phyloP scores from a whole-genome alignment of 2,329 filamentous ascomycete genomes.

The Dactylellina leptospora region DNA sequence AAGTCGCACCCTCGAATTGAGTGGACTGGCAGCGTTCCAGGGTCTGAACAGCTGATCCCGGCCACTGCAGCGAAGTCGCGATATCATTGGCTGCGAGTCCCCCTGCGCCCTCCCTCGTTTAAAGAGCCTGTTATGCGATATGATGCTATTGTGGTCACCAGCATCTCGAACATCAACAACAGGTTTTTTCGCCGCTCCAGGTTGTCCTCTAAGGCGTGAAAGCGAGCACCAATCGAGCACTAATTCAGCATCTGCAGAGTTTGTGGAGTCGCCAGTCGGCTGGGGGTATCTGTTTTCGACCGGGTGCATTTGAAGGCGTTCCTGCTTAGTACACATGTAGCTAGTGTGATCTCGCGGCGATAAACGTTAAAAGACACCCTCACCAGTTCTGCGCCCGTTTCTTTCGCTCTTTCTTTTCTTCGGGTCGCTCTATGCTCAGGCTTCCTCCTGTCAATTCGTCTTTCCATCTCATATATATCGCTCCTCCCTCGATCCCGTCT shows the following conservation, averaged over 20 bases:
- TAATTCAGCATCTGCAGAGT: slow-evolving; percentile 45
- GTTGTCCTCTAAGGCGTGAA: slow-evolving; percentile 26
- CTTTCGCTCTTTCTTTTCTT: slow-evolving; percentile 23
- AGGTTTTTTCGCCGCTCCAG: slow-evolving; percentile 21
- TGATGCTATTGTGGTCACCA: slow-evolving; percentile 50
- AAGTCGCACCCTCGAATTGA: slow-evolving; percentile 45
- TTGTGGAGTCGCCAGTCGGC: slow-evolving; percentile 52
- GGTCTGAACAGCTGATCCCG: slow-evolving; percentile 7
- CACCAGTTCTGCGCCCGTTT: slow-evolving; percentile 18
- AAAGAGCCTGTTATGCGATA: slow-evolving; percentile 49
- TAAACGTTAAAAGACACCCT: slow-evolving; percentile 43
- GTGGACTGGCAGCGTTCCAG: slow-evolving; percentile 8
- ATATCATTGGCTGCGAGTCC: slow-evolving; percentile 32
- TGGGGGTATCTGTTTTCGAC: slow-evolving; percentile 43
- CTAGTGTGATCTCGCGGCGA: slow-evolving; percentile 22
- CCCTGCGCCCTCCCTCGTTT: slow-evolving; percentile 31
- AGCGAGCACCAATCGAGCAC: slow-evolving; percentile 41
- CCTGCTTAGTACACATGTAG: slow-evolving; percentile 48
- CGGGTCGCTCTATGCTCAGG: slow-evolving; percentile 50
- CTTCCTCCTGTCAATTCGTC: slow-evolving; percentile 50
- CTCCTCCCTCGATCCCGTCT: slow-evolving; percentile 15
- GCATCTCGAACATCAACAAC: slow-evolving; percentile 47
- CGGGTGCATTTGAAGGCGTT: slow-evolving; percentile 20
- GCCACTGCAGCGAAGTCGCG: slow-evolving; percentile 13
- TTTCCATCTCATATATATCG: slow-evolving; percentile 38